These are phyloP conservation scores for Batkoa obscura DNA, from an alignment of 371 early-diverging fungal genomes.

Conservation along the genomic window DNA sequence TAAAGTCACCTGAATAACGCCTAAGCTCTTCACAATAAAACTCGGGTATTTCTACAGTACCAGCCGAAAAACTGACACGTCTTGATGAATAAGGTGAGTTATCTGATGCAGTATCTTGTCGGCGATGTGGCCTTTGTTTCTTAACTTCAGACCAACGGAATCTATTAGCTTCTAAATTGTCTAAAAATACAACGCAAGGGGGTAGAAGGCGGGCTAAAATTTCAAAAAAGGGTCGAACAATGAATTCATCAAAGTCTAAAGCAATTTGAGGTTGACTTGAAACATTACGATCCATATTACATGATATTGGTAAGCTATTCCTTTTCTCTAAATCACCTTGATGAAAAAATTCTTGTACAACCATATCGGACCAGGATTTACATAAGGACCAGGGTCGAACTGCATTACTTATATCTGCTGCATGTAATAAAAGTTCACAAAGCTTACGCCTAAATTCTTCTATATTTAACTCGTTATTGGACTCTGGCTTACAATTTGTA, in stretches of 20 bases:
- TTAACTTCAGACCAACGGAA: not conserved
- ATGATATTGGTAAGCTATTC: slow-evolving; percentile 51
- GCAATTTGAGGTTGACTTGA: slow-evolving; percentile 55
- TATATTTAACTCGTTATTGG: slow-evolving; percentile 8
- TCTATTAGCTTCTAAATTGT: not conserved
- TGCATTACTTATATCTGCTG: slow-evolving; percentile 76
- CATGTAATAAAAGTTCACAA: slow-evolving; percentile 35
- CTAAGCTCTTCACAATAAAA: not conserved
- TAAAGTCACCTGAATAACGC: not conserved
- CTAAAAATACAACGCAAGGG: not conserved
- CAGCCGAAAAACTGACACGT: slow-evolving; percentile 3
- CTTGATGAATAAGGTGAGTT: not conserved
- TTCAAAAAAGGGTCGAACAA: slow-evolving; percentile 70
- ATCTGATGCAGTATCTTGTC: not conserved
- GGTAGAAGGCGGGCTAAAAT: slow-evolving; percentile 55
- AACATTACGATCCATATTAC: slow-evolving; percentile 65
- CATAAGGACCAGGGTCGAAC: slow-evolving; percentile 67
- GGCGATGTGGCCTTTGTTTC: not conserved
- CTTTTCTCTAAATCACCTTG: slow-evolving; percentile 69
- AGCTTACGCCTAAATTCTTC: slow-evolving; percentile 4
- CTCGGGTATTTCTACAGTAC: not conserved
- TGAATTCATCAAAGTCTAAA: slow-evolving; percentile 63
- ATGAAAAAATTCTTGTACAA: slow-evolving; percentile 63
- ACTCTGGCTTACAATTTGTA: slow-evolving; percentile 8
- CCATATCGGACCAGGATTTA: slow-evolving; percentile 65